These are phyloP conservation scores for Alisma plantagoaquatica DNA, from an alignment of 106 monocot genomes.

Conservation along the genomic window DNA sequence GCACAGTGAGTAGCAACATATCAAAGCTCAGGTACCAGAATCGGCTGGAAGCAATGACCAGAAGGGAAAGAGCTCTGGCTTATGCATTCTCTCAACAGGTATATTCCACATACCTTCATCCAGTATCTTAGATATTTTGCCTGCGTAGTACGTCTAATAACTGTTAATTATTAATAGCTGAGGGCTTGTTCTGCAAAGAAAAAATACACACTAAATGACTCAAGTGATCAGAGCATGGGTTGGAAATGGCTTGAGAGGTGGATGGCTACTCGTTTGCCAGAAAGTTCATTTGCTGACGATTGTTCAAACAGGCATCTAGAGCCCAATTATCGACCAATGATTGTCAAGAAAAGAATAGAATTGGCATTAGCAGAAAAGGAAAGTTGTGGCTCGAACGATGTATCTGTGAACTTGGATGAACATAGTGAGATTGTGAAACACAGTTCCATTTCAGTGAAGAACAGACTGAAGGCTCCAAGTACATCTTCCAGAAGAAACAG, in stretches of 20 bases:
- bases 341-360: conserved; percentile 39
- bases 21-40: no score
- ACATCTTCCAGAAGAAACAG: conserved; percentile 18
- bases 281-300: conserved; percentile 24
- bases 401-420: conserved; percentile 28
- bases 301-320: conserved; percentile 27
- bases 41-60: no score
- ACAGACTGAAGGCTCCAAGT: conserved; percentile 27
- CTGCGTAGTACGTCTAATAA: no score
- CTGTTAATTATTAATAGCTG: conserved; percentile 33
- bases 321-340: conserved; percentile 10
- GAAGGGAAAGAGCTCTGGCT: no score
- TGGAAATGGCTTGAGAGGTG: conserved; percentile 96
- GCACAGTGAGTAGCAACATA: no score
- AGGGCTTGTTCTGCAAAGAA: conserved; percentile 50
- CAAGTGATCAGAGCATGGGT: conserved; percentile 32
- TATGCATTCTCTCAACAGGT: no score
- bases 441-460: conserved; percentile 16
- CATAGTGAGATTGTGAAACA: conserved; percentile 8
- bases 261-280: conserved; percentile 70
- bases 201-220: conserved; percentile 24
- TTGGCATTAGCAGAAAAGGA: conserved; percentile 52
- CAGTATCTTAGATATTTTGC: no score
- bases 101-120: no score
- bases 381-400: conserved; percentile 83